Base-by-base conservation (phyloP, 2,329 filamentous ascomycete genomes). In the Chaetomium sp. region DNA sequence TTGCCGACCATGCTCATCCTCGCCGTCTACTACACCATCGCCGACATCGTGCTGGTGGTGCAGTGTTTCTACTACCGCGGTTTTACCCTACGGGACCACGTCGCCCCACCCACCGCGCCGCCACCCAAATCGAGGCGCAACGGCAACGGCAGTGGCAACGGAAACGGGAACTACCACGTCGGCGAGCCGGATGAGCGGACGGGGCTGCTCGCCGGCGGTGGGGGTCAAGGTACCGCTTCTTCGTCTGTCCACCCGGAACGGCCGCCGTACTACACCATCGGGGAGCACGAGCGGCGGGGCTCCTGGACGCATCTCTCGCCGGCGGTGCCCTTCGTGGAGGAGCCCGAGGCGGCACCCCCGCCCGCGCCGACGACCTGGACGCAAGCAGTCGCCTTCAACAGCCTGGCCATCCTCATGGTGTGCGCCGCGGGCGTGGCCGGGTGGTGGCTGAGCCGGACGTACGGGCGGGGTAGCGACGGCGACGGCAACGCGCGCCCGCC, bases 21-120 rank as follows among this genome's bases (percentile, higher is more conserved):
- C n/a, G 93, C 93, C 13, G 85, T 97, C 19, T 97, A 97, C 77
- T 97, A 98, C 75, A 96, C 93, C 19, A 83, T 96, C 45, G 93
- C 93, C 66, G 94, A 98, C 74, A 85, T 97, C 50, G 92, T 98
- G 1, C 83, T 99, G 1, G 81, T 98, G 0, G 84, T 82, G 0
- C 95, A 99, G 78, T 96, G 92, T 77, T 96, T 98, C 80, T 98
- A 96, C 80, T 99, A 99, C 77, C 88, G 91, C 60, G 93, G 93
- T 3, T 95, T 97, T 70, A 88, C 86, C 1, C 85, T 83, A 81
- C 80, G 77, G 60, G 86, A 89, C 68, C 79, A 86, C 63, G 77
- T 83, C 5, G 45, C 65, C 42, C 29, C 59, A 35, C 38, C 65
- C n/a, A 21, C 35, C 7, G 33, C 60, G 10, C 27, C 59, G n/a